A percentile compares a stretch with the other conserved stretches of the same genome.
These are phyloP conservation scores for Amoeboaphelidium protococcarum DNA, from an alignment of 371 early-diverging fungal genomes.

Conservation along the genomic window DNA sequence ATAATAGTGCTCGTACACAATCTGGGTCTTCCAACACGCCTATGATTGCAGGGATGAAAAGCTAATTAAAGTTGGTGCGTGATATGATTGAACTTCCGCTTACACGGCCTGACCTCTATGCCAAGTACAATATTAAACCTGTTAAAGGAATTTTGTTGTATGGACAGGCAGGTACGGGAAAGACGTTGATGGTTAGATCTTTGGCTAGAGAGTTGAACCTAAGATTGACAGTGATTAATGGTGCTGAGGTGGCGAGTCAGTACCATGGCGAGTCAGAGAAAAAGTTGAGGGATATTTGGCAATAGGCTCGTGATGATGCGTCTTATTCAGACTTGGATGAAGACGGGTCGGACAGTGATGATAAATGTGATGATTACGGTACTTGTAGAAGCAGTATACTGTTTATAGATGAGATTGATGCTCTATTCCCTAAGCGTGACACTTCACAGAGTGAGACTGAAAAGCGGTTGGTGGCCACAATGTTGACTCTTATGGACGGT, in stretches of 20 bases:
- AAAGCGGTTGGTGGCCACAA: constrained; percentile 80
- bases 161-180: constrained; percentile 97
- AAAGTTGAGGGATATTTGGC: too few species aligned
- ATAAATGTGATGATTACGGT: constrained; percentile 41
- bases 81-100: constrained; percentile 69
- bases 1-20: too few species aligned
- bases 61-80: constrained; percentile 25
- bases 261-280: constrained; percentile 91
- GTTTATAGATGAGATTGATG: constrained; percentile 97
- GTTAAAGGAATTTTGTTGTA: constrained; percentile 34
- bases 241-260: constrained; percentile 79
- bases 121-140: constrained; percentile 15
- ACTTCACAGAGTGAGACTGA: constrained; percentile 47
- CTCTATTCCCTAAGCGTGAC: constrained; percentile 30
- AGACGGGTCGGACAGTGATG: constrained; percentile 13
- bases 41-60: constrained; percentile 17
- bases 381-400: constrained; percentile 67
- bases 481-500: constrained; percentile 93
- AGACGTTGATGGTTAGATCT: constrained; percentile 74
- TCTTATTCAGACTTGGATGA: constrained; percentile 21
- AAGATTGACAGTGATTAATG: constrained; percentile 67
- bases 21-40: too few species aligned
- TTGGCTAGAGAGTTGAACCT: constrained; percentile 60
- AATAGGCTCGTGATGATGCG: too few species aligned
- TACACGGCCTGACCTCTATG: constrained; percentile 29